phyloP scores from a whole-genome alignment of 192 early-diverging fungal species.

The Radiomyces spectabilis region DNA sequence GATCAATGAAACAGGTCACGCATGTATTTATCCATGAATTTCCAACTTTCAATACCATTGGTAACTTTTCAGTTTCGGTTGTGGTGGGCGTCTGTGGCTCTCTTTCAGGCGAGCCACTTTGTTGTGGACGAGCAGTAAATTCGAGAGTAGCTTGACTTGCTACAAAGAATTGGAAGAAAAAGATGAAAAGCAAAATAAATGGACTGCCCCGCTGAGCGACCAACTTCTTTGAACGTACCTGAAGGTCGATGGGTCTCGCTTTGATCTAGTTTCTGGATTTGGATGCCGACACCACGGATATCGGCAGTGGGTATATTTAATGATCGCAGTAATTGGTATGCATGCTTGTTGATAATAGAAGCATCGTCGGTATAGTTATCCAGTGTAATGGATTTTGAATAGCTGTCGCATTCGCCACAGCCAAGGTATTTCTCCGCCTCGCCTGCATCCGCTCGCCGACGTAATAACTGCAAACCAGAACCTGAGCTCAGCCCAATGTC shows the following conservation, averaged over 20 bases:
- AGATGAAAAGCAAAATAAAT: no score
- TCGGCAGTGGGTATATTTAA: constrained; percentile 33
- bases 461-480: constrained; percentile 37
- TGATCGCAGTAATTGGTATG: constrained; percentile 24
- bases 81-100: no score
- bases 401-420: constrained; percentile 55
- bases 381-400: constrained; percentile 43
- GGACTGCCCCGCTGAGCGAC: no score
- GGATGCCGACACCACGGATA: constrained; percentile 47
- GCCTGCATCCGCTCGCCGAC: constrained; percentile 36
- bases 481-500: background rate
- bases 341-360: constrained; percentile 29
- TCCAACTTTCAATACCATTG: no score
- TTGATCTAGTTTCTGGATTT: constrained; percentile 37
- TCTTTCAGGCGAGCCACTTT: background rate
- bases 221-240: no score
- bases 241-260: no score
- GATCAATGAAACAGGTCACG: no score
- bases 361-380: constrained; percentile 39
- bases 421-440: constrained; percentile 57
- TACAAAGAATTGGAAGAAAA: no score
- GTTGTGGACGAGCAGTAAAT: background rate
- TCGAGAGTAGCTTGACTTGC: background rate
- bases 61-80: no score
- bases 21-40: no score